These are phyloP conservation scores for Penicillium sp. DNA, from an alignment of 2,329 filamentous ascomycete species.

Conservation along the genomic window DNA sequence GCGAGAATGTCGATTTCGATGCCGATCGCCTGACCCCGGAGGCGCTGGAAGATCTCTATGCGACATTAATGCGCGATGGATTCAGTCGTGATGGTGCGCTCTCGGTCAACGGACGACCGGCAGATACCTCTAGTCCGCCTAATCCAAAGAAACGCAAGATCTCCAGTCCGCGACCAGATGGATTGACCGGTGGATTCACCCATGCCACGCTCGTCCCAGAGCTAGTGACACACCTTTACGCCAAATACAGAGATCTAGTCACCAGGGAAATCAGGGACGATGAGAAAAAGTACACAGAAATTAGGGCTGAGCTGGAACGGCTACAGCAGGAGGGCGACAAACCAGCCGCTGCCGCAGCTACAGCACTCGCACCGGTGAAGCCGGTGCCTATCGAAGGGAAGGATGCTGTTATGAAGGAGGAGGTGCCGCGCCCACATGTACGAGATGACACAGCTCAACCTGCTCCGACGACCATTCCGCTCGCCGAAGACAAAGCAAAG, in stretches of 20 bases:
- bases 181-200: slow-evolving; percentile 64
- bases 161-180: slow-evolving; percentile 61
- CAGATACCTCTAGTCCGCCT: slow-evolving; percentile 35
- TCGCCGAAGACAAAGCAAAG: slow-evolving; percentile 6
- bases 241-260: slow-evolving; percentile 67
- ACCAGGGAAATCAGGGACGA: slow-evolving; percentile 71
- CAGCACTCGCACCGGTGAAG: slow-evolving; percentile 12
- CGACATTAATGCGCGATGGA: slow-evolving; percentile 73
- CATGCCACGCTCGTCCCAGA: slow-evolving; percentile 67
- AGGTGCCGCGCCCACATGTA: slow-evolving; percentile 12
- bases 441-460: slow-evolving; percentile 5
- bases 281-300: slow-evolving; percentile 63
- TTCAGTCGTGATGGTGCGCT: slow-evolving; percentile 47
- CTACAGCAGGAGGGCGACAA: slow-evolving; percentile 63
- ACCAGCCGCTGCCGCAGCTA: slow-evolving; percentile 26
- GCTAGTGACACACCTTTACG: slow-evolving; percentile 71
- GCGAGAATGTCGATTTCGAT: slow-evolving; percentile 69
- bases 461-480: neutral
- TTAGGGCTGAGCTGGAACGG: slow-evolving; percentile 66
- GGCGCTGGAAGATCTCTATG: slow-evolving; percentile 74
- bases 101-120: slow-evolving; percentile 23
- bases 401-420: slow-evolving; percentile 31
- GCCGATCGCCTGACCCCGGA: slow-evolving; percentile 70
- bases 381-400: slow-evolving; percentile 23
- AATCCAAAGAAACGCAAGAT: slow-evolving; percentile 73